Evolutionary conservation across 2,329 filamentous ascomycete species (phyloP).

Genomic region (Bipolaris bicolor): DNA sequence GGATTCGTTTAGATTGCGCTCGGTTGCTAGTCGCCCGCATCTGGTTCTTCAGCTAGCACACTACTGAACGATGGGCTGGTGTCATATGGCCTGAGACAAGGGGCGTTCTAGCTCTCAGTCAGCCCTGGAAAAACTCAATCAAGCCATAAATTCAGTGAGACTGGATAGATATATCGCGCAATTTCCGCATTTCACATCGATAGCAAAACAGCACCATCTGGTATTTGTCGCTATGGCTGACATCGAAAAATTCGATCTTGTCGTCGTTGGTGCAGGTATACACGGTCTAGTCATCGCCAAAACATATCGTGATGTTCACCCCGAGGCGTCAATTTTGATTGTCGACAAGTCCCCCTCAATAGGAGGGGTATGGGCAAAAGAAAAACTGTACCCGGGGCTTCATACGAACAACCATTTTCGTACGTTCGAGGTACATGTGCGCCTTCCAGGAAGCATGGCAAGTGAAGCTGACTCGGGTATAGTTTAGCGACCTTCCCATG

Average conservation of each 20-base stretch:
- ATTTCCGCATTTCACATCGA: background rate
- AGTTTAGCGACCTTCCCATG: conserved; percentile 50
- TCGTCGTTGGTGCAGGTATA: conserved; percentile 41
- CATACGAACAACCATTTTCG: conserved; percentile 54
- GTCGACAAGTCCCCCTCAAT: conserved; percentile 51
- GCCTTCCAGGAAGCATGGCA: background rate
- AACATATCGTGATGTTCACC: conserved; percentile 56
- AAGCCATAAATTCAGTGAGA: background rate
- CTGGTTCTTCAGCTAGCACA: background rate
- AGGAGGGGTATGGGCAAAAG: conserved; percentile 53
- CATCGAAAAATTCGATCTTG: conserved; percentile 25
- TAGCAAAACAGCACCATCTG: background rate
- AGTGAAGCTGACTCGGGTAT: background rate
- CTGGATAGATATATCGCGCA: background rate
- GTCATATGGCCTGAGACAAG: background rate
- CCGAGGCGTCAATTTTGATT: conserved; percentile 49
- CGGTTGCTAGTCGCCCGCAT: background rate
- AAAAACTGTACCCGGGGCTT: conserved; percentile 53
- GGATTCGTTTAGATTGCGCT: background rate
- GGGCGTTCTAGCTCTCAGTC: background rate
- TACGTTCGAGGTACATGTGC: conserved; percentile 23
- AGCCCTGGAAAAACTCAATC: background rate
- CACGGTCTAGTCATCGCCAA: conserved; percentile 57
- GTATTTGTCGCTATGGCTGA: background rate
- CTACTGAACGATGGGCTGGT: background rate